phyloP scores from a whole-genome alignment of 192 early-diverging fungal species.

The Coemansia sp. region DNA sequence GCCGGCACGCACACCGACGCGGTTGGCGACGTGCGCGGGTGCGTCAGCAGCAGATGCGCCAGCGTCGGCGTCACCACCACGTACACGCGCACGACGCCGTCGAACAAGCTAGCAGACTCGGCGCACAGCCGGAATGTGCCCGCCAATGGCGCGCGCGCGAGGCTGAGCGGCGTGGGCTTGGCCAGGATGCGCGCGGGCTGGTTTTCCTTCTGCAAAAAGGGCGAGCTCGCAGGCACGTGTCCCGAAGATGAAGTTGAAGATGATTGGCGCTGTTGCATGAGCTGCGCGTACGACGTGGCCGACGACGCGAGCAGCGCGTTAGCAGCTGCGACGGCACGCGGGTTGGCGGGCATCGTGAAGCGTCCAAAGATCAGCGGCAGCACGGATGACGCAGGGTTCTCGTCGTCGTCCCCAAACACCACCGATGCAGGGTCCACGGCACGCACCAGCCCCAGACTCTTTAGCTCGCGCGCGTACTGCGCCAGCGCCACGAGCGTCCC shows the following conservation, averaged over 20 bases:
- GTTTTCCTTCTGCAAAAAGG: constrained; percentile 7
- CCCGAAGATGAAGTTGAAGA: background rate
- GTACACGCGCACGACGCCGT: constrained; percentile 11
- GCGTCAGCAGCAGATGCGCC: constrained; percentile 31
- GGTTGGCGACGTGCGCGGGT: constrained; percentile 14
- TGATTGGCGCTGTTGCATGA: background rate
- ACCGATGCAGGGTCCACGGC: constrained; percentile 31
- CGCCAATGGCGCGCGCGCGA: constrained; percentile 10
- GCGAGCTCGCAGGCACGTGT: constrained; percentile 16
- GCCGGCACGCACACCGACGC: constrained; percentile 39
- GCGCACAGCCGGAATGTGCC: constrained; percentile 27
- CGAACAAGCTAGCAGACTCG: constrained; percentile 2
- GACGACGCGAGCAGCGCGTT: constrained; percentile 38
- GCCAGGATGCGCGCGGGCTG: constrained; percentile 38
- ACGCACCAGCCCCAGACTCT: constrained; percentile 35
- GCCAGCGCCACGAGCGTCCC: constrained; percentile 31
- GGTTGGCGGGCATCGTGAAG: constrained; percentile 36
- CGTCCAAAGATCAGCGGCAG: constrained; percentile 48
- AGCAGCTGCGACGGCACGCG: constrained; percentile 29
- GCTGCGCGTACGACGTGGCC: constrained; percentile 25
- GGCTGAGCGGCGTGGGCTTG: constrained; percentile 30
- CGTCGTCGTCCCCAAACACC: constrained; percentile 11
- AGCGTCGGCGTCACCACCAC: constrained; percentile 38
- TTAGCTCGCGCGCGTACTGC: constrained; percentile 31
- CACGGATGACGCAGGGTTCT: constrained; percentile 27